phyloP scores from a whole-genome alignment of 805 yeast genomes.

The Candida taoyuanica region DNA sequence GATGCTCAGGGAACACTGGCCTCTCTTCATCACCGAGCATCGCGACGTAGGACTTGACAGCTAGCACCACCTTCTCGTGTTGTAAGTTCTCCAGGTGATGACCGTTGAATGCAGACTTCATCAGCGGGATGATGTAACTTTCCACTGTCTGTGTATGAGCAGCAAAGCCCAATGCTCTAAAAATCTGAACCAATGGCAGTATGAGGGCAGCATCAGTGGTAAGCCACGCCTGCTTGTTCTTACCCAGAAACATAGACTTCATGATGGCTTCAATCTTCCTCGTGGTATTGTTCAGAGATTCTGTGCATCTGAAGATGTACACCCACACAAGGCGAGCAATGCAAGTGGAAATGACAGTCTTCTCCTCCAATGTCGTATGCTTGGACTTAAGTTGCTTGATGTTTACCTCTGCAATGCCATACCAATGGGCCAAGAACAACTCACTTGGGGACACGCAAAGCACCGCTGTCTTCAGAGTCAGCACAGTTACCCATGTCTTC shows the following conservation, averaged over 20 bases:
- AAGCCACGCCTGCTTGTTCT: conserved; percentile 73
- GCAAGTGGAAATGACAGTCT: conserved; percentile 57
- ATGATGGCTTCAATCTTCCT: conserved; percentile 68
- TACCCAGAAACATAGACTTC: conserved; percentile 48
- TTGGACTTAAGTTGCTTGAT: conserved; percentile 64
- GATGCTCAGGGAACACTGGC: conserved; percentile 69
- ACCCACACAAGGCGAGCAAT: conserved; percentile 84
- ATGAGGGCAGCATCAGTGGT: conserved; percentile 57
- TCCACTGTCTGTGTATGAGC: conserved; percentile 79
- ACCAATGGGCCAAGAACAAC: conserved; percentile 71
- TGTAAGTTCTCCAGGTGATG: conserved; percentile 52
- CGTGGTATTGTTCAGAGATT: conserved; percentile 82
- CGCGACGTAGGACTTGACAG: conserved; percentile 66
- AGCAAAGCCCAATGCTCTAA: conserved; percentile 75
- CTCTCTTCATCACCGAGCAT: conserved; percentile 61
- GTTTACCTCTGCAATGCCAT: conserved; percentile 57
- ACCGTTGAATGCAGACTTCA: conserved; percentile 58
- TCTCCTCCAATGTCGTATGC: conserved; percentile 34
- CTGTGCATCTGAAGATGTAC: conserved; percentile 78
- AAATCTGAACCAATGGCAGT: conserved; percentile 62
- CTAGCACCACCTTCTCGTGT: conserved; percentile 68
- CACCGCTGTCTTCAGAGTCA: conserved; percentile 64
- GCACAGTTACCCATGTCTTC: conserved; percentile 62
- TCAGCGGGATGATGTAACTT: conserved; percentile 65
- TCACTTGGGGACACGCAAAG: conserved; percentile 79